Base-by-base conservation (phyloP, 1,284 basidiomycete species). In the Microbotryum saponariae region DNA sequence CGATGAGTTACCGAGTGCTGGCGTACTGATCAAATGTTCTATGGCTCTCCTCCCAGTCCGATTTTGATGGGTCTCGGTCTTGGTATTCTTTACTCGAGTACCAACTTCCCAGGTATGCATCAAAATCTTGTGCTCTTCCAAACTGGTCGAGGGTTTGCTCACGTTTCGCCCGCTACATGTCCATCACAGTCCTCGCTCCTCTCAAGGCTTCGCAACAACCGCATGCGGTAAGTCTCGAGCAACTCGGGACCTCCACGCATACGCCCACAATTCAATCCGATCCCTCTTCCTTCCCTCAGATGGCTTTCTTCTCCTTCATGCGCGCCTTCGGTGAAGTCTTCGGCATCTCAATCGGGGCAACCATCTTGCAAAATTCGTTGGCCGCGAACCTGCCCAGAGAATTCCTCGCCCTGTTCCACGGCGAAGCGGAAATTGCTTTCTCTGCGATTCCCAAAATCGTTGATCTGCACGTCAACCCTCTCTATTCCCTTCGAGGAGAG, bases 41-140 rank as follows among this genome's bases (percentile, higher is more conserved):
- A 27, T 6, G 27, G 6, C 27, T 8, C 14, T 33, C 9, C 16
- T 42, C 16, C 9, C 49, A 67, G 63, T 29, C 50, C 64, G 0
- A 51, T 61, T 37, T 16, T 68, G 0, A 33, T 58, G 45, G 61
- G 62, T 6, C 47, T 66, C 33, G 67, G 67, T 9, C 58, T 59
- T 16, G 67, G 67, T 6, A 47, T 59, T 8, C 57, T 72, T 3
- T 74, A 71, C 54, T 42, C 62, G 6, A 50, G 52, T 1, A 63
- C 67, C 0, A 71, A 59, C 33, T 78, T 78, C 65, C 72, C 77
- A 42, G 3, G 66, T 76, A 42, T 42, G 37, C 16, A 42, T 27
- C 5, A 27, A 6, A 27, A 27, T 27, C 5, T 27, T 27, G 6
- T 27, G 27, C 27, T 27, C 27, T 27, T 6, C 6, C 27, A 27